Evolutionary conservation across 805 yeast genomes (phyloP), one percentile per base, ranked within the genome.

Genomic region (Phaffomyces thermotolerans): DNA sequence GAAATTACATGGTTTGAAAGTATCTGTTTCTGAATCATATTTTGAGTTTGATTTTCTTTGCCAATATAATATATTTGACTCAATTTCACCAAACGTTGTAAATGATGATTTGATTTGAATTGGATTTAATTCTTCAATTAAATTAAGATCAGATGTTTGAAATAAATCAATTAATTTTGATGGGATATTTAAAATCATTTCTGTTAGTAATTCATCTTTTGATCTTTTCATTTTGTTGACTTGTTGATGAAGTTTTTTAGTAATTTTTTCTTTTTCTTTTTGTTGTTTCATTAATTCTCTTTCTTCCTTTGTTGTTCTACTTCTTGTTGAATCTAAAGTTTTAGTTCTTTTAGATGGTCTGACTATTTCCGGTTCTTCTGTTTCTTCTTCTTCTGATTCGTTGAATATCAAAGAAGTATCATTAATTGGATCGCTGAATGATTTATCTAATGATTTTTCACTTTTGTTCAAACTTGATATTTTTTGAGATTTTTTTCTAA

Each of bases 1-100:
- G 2, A 68, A 59, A 0, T 59, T 63, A 39, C 74, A 65, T 0
- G 90, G 90, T 9, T 75, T 67, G 50, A 79, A 83, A 0, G 72
- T 52, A 46, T 79, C 84, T 24, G 66, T 64, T 2, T 55, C 55
- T 9, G 62, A 49, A 52, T 77, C 74, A 58, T 79, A 83, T 1
- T 54, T 56, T 0, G 84, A 73, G 18, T 60, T 65, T 6, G 72
- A 67, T 15, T 62, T 63, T 35, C 90, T 62, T 39, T 69, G 65
- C 75, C 84, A 81, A 38, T 62, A 59, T 2, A 81, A 68, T 18
- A 34, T 30, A 10, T 42, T 30, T 15, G 40, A 24, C 15, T 15
- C 46, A 42, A 23, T 37, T 12, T 15, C 33, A 20, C 20, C 9
- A 20, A 8, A 33, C 10, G 17, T 38, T 20, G 22, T 18, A 8